Evolutionary conservation across 2,329 filamentous ascomycete genomes (phyloP).

Genomic region (Fusarium goolgardi): DNA sequence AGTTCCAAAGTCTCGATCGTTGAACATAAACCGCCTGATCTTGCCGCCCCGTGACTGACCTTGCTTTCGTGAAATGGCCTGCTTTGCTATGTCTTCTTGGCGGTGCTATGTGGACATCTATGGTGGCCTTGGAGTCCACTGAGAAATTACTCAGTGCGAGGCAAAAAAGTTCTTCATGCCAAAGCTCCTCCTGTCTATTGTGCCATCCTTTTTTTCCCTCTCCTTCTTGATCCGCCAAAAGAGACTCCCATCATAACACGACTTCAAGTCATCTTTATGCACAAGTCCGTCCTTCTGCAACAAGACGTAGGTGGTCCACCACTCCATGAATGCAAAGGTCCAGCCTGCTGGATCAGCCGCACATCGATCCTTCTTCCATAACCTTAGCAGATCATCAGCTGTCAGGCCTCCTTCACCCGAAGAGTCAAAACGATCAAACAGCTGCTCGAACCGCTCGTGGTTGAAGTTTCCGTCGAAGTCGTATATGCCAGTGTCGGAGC

Average conservation of each 20-base stretch:
- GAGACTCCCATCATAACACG: constrained; percentile 42
- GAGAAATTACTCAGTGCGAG: too few relatives aligned
- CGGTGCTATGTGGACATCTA: too few relatives aligned
- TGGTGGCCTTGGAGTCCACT: too few relatives aligned
- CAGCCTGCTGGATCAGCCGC: constrained; percentile 41
- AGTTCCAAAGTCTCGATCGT: constrained; percentile 7
- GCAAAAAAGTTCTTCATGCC: constrained; percentile 5
- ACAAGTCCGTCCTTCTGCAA: constrained; percentile 65
- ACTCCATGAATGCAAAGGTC: constrained; percentile 37
- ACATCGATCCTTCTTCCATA: constrained; percentile 55
- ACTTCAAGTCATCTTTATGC: constrained; percentile 63
- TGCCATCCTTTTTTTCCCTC: background rate
- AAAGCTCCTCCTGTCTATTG: constrained; percentile 9
- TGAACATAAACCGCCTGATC: background rate
- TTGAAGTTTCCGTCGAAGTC: constrained; percentile 61
- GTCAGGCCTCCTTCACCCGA: constrained; percentile 53
- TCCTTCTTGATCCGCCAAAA: constrained; percentile 39
- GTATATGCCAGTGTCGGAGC: constrained; percentile 59
- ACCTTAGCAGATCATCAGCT: constrained; percentile 50
- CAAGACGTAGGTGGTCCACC: constrained; percentile 61
- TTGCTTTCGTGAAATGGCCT: background rate
- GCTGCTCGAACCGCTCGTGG: constrained; percentile 62
- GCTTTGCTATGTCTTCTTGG: too few relatives aligned
- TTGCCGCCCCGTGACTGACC: background rate
- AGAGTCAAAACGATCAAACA: constrained; percentile 59